A percentile compares a stretch with the other conserved stretches of the same genome.
phyloP scores from a whole-genome alignment of 176 grass and related monocot genomes.

The Dactylis glomerata region DNA sequence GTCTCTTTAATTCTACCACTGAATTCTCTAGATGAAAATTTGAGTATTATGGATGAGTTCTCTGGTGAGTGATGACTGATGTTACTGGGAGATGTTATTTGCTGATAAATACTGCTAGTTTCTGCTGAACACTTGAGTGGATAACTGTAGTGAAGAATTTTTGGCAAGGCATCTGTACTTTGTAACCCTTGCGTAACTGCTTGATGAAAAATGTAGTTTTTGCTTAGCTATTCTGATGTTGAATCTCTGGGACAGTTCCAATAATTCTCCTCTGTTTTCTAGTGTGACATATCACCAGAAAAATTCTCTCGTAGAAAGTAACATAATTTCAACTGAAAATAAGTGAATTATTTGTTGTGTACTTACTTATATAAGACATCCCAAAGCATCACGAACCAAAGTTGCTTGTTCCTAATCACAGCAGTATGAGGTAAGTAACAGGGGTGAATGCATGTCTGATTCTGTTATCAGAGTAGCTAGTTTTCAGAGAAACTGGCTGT shows the following conservation, averaged over 20 bases:
- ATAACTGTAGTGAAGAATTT: background rate
- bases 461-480: background rate
- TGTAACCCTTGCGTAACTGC: background rate
- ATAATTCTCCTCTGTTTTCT: background rate
- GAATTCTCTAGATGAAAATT: background rate
- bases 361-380: background rate
- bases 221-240: background rate
- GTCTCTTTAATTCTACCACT: conserved; percentile 1
- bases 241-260: background rate
- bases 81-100: background rate
- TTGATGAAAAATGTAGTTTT: background rate
- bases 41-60: background rate
- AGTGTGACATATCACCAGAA: background rate
- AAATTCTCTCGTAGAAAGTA: background rate
- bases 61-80: background rate
- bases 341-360: background rate
- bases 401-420: background rate
- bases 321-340: background rate
- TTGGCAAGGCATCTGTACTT: background rate
- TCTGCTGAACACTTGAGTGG: background rate
- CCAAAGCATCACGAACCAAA: background rate
- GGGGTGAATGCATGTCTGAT: background rate
- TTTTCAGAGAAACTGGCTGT: background rate
- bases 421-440: background rate
- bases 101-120: background rate